Base-by-base conservation (phyloP, 257 asterid genomes). In the Galeopsis tetrahit region DNA sequence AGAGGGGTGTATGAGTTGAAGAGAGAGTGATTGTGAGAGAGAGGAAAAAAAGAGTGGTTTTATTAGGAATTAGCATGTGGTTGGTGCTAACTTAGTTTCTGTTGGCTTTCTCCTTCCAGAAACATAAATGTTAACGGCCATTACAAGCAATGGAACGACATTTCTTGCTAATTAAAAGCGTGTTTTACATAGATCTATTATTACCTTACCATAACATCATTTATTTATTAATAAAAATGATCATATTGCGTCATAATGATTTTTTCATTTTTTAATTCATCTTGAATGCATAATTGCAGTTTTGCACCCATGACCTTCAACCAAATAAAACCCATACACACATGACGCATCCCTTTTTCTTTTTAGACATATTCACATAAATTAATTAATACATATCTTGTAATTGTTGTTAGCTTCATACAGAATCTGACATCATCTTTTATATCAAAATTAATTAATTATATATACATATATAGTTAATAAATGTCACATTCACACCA, bases 21-120 rank as follows among this genome's bases (percentile, higher is more conserved):
- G 68, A 57, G 74, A 65, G 75, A 38, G 70, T 40, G 72, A 60
- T 69, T 70, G 78, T 14, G 60, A 65, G 85, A 69, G 84, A 85
- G 66, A 72, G 77, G 44, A 53, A 65, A 65, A 60, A 21, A 66
- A 31, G 71, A 68, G 61, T 81, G 63, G 71, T 72, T 64, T 80
- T 70, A 75, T 75, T 70, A 66, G 68, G 6, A 3, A 70, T 36
- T 69, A 65, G 46, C 17, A 64, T 55, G 49, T 66, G 80, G 81
- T 80, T 66, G 84, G 81, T 72, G 78, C 76, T 76, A 68, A 66
- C 65, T 66, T 68, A 14, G 46, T 21, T 70, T 58, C 33, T 71
- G 74, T 70, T 64, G 70, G 77, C 7, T 60, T 28, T 60, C 72
- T 71, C 17, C 67, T 79, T 74, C 71, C 75, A 68, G 69, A 69